phyloP scores from a whole-genome alignment of 2,329 filamentous ascomycete genomes.

The Aspergillus latus region DNA sequence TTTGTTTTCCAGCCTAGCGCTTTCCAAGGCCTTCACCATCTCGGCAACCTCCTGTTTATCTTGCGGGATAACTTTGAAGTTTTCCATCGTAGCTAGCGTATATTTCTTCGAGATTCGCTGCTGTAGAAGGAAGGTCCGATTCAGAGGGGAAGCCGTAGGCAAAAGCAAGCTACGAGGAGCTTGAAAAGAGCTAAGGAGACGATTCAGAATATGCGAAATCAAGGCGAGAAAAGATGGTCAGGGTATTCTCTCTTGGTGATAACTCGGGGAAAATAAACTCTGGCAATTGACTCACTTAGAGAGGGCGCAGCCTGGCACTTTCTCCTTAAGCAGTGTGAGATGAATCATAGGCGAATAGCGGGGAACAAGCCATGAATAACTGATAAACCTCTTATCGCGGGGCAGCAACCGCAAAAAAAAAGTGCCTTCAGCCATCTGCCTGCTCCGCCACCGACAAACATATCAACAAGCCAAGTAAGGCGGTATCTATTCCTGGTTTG shows the following conservation, averaged over 20 bases:
- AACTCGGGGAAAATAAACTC: background rate
- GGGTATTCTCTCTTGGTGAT: background rate
- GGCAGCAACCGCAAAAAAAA: conserved; percentile 12
- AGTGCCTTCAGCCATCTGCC: background rate
- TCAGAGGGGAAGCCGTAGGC: background rate
- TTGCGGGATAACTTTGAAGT: conserved; percentile 61
- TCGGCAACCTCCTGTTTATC: conserved; percentile 65
- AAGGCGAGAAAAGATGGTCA: background rate
- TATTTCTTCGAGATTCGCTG: background rate
- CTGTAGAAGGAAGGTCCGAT: background rate
- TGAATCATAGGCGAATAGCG: conserved; percentile 10
- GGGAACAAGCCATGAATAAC: background rate
- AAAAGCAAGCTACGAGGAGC: background rate
- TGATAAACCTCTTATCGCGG: conserved; percentile 20
- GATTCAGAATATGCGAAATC: background rate
- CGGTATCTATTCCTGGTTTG: background rate
- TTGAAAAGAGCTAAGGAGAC: background rate
- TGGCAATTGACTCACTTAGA: background rate
- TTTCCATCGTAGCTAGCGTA: background rate
- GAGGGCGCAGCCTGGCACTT: conserved; percentile 10
- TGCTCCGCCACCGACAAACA: conserved; percentile 12
- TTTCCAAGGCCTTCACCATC: conserved; percentile 65
- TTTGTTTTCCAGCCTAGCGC: conserved; percentile 48
- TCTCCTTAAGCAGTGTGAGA: conserved; percentile 1
- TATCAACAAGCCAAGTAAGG: background rate